Evolutionary conservation across 257 asterid genomes (phyloP).

Genomic region (Capsicum chinense): DNA sequence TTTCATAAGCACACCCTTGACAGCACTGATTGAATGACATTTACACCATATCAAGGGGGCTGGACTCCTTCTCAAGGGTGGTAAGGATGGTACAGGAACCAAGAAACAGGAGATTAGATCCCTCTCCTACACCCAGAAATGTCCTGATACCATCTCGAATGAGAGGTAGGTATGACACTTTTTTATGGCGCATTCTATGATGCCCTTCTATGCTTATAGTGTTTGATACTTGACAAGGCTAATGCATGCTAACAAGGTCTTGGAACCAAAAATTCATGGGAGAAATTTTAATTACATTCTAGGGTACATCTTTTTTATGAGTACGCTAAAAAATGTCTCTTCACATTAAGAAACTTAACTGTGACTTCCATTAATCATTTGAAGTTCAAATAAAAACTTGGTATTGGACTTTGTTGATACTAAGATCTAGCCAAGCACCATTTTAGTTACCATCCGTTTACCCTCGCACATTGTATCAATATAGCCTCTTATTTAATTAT

Average conservation of each 20-base stretch:
- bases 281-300: background rate
- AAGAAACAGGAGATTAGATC: background rate
- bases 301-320: background rate
- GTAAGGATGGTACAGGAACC: background rate
- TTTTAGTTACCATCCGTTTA: background rate
- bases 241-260: background rate
- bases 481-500: background rate
- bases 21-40: background rate
- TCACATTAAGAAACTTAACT: background rate
- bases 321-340: background rate
- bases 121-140: background rate
- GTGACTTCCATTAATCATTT: background rate
- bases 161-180: constrained; percentile 4
- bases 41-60: background rate
- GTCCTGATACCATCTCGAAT: background rate
- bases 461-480: background rate
- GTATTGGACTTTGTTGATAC: background rate
- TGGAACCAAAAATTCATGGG: background rate
- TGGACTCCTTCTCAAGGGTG: constrained; percentile 17
- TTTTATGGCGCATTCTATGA: background rate
- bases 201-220: constrained; percentile 9
- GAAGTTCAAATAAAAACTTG: constrained; percentile 1
- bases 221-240: background rate
- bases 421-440: constrained; percentile 7
- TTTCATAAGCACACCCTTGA: background rate